Conservation (phyloP, 192 early-diverging fungal species). For the Paraglomus occultum region DNA sequence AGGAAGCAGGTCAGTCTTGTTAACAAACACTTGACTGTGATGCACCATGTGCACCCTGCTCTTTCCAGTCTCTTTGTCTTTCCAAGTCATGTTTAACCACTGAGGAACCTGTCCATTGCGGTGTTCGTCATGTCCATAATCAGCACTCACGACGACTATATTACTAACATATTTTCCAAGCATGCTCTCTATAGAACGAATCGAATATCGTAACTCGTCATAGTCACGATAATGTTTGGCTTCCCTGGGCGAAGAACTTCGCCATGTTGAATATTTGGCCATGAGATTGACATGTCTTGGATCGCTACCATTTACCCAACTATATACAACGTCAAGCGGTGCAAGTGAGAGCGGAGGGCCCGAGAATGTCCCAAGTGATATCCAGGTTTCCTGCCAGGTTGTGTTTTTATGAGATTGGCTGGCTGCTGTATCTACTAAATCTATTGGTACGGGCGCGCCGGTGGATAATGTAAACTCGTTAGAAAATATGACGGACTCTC, state of each 20-base stretch:
- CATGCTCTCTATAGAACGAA: slow-evolving; percentile 35
- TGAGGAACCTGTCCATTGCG: slow-evolving; percentile 29
- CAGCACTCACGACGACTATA: slow-evolving; percentile 34
- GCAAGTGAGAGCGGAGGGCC: not conserved
- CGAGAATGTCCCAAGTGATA: no score
- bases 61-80: not conserved
- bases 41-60: slow-evolving; percentile 8
- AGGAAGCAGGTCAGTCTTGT: slow-evolving; percentile 30
- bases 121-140: not conserved
- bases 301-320: slow-evolving; percentile 48
- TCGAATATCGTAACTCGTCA: slow-evolving; percentile 43
- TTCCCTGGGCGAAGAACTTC: not conserved
- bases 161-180: slow-evolving; percentile 29
- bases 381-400: no score
- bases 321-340: slow-evolving; percentile 39
- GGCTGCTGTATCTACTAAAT: no score
- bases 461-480: no score
- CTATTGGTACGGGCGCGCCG: no score
- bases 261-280: not conserved
- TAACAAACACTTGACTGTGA: slow-evolving; percentile 35
- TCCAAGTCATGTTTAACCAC: slow-evolving; percentile 33
- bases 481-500: no score
- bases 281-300: slow-evolving; percentile 17
- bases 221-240: slow-evolving; percentile 37
- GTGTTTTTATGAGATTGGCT: no score